phyloP scores from a whole-genome alignment of 768 basidiomycete genomes.

The Paxillus ammoniavirescens region DNA sequence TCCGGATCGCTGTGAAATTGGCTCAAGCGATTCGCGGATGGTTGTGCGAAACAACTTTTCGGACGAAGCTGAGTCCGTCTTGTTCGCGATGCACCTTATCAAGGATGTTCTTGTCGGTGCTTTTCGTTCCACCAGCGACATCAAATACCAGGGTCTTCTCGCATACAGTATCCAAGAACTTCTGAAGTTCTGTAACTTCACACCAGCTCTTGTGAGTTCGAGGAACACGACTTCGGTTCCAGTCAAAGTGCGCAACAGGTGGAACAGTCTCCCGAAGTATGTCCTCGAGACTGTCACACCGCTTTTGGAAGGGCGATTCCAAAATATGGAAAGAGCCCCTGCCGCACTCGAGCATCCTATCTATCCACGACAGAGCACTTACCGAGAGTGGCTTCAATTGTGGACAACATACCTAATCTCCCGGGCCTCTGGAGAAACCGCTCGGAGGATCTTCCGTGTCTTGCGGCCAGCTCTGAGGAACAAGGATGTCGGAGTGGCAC shows the following conservation, averaged over 20 bases:
- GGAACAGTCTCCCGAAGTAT: constrained; percentile 78
- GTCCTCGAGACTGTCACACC: constrained; percentile 86
- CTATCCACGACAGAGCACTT: constrained; percentile 73
- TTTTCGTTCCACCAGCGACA: constrained; percentile 92
- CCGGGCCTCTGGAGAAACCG: constrained; percentile 53
- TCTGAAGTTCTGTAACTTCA: constrained; percentile 83
- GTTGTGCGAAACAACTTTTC: constrained; percentile 79
- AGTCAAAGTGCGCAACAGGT: constrained; percentile 67
- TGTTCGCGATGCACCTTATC: constrained; percentile 86
- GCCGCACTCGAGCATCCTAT: constrained; percentile 62
- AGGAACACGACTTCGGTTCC: constrained; percentile 51
- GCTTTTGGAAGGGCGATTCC: constrained; percentile 69
- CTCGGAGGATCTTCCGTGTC: constrained; percentile 70
- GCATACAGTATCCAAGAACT: constrained; percentile 93
- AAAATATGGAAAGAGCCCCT: constrained; percentile 43
- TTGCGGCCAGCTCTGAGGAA: constrained; percentile 77
- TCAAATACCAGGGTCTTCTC: constrained; percentile 84
- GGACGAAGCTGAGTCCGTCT: constrained; percentile 70
- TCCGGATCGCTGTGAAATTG: constrained; percentile 85
- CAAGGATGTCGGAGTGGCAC: constrained; percentile 94
- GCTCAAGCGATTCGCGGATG: constrained; percentile 55
- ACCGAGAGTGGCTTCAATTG: constrained; percentile 93
- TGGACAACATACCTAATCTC: constrained; percentile 86
- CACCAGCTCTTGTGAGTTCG: constrained; percentile 63
- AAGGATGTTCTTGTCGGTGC: constrained; percentile 82